Percentiles rank a stretch among this genome's conserved stretches.
These are phyloP conservation scores for Pichia sp. DNA, from an alignment of 1,139 yeast species.

Conservation along the genomic window DNA sequence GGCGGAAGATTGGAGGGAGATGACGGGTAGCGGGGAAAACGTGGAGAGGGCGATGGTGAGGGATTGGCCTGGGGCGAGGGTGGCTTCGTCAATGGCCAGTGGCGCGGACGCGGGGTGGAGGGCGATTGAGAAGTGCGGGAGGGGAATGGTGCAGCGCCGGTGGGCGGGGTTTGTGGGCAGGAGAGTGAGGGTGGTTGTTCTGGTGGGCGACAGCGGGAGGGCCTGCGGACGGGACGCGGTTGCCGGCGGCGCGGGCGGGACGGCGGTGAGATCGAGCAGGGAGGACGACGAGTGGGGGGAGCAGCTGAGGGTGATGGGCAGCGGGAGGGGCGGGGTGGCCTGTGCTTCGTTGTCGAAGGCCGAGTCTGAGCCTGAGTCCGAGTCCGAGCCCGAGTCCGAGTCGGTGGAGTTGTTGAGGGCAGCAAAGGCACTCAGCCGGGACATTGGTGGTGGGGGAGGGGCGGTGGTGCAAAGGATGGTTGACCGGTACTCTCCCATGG, in stretches of 20 bases:
- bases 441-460: neutral
- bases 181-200: neutral
- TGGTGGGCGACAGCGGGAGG: neutral
- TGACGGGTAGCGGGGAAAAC: neutral
- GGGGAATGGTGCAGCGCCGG: neutral
- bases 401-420: constrained; percentile 31
- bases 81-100: neutral
- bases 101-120: neutral
- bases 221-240: neutral
- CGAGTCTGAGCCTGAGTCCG: constrained; percentile 13
- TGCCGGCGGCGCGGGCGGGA: too few relatives aligned
- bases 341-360: neutral
- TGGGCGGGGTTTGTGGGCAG: neutral
- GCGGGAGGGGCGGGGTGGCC: neutral
- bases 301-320: neutral
- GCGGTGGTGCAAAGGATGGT: too few relatives aligned
- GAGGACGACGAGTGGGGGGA: neutral
- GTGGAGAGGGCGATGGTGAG: neutral
- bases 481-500: too few relatives aligned
- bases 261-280: neutral
- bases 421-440: constrained; percentile 47
- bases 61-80: neutral
- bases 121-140: neutral
- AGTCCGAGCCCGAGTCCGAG: constrained; percentile 10
- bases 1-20: neutral